These are phyloP conservation scores for Beta corolliflora DNA, from an alignment of 179 eudicot species.

Conservation along the genomic window DNA sequence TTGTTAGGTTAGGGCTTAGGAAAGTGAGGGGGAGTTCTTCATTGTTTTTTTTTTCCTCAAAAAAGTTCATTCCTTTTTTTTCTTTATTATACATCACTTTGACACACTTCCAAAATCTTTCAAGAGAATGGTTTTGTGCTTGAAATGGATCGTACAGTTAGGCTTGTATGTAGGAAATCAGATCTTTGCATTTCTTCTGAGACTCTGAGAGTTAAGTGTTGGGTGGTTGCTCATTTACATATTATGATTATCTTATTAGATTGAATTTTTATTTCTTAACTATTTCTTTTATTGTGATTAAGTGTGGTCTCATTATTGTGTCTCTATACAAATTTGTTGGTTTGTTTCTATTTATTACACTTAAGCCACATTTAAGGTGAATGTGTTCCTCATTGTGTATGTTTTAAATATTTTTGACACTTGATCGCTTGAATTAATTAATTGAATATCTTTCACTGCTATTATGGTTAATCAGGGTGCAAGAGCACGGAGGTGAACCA, in stretches of 20 bases:
- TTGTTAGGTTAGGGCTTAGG: not conserved
- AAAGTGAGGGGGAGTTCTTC: not conserved
- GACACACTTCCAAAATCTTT: not conserved
- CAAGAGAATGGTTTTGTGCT: not conserved
- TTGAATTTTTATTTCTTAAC: not conserved
- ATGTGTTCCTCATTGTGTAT: too few species aligned
- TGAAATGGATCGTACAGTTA: not conserved
- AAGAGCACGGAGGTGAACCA: slow-evolving; percentile 94
- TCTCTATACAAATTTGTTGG: too few species aligned
- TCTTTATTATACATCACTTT: not conserved
- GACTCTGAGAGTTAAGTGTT: not conserved
- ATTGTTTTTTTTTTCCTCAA: too few species aligned
- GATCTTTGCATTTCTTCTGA: not conserved
- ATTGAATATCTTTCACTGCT: not conserved
- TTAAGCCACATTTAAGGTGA: not conserved
- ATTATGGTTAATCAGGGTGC: slow-evolving; percentile 63
- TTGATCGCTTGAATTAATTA: too few species aligned
- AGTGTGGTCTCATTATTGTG: not conserved
- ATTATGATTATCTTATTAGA: not conserved
- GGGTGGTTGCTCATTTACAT: not conserved
- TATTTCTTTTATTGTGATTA: not conserved
- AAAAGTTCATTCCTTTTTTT: not conserved
- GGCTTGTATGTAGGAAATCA: not conserved
- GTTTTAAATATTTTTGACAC: too few species aligned
- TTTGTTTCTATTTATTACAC: too few species aligned